A percentile compares a stretch with the other conserved stretches of the same genome.
Evolutionary conservation across 2,329 filamentous ascomycete species (phyloP).

Genomic region (Domatiomyces globalis): DNA sequence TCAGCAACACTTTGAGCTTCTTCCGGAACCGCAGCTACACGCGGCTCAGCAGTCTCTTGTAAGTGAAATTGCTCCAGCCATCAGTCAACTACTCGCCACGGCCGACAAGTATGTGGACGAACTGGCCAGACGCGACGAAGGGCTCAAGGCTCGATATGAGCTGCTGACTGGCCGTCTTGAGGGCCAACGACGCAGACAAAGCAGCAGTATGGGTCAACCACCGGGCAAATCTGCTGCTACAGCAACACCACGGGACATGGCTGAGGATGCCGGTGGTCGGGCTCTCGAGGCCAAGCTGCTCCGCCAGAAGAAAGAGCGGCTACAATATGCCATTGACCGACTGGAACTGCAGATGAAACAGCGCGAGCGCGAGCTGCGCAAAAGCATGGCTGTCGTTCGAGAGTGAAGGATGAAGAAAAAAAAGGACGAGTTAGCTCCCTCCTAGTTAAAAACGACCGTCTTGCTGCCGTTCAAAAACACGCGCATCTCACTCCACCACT

Average conservation of each 20-base stretch:
- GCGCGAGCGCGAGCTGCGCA: constrained; percentile 54
- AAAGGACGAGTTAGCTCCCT: background rate
- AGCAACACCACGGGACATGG: constrained; percentile 16
- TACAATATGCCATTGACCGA: constrained; percentile 75
- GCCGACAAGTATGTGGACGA: constrained; percentile 75
- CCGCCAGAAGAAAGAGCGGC: constrained; percentile 65
- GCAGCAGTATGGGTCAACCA: constrained; percentile 15
- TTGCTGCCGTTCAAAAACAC: constrained; percentile 67
- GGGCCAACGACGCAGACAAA: constrained; percentile 17
- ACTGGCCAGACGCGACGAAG: constrained; percentile 67
- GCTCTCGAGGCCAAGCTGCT: constrained; percentile 52
- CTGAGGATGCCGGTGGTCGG: constrained; percentile 26
- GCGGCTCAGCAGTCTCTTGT: constrained; percentile 71
- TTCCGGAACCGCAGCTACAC: constrained; percentile 69
- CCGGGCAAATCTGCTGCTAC: background rate
- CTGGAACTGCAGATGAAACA: constrained; percentile 77
- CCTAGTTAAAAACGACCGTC: constrained; percentile 59
- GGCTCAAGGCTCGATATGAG: constrained; percentile 67
- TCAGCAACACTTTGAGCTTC: constrained; percentile 78
- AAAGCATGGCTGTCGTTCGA: constrained; percentile 49
- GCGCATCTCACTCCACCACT: constrained; percentile 66
- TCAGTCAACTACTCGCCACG: constrained; percentile 61
- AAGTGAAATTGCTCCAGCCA: constrained; percentile 79
- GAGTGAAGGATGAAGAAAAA: constrained; percentile 4
- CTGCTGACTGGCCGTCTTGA: constrained; percentile 61